phyloP scores from a whole-genome alignment of 768 basidiomycete genomes.

The Omphalotus guepiniiformis region DNA sequence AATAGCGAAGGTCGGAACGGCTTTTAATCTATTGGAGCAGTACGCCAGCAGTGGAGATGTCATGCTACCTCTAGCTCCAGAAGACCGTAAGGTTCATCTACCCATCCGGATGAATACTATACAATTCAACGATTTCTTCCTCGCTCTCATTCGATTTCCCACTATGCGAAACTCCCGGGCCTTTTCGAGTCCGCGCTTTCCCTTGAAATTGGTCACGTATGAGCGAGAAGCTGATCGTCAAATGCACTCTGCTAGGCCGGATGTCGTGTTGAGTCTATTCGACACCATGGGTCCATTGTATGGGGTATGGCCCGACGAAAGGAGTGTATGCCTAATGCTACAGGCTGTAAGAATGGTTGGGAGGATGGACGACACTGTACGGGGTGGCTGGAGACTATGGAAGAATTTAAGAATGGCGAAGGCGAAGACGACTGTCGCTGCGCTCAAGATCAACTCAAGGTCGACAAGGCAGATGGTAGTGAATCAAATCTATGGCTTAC shows the following conservation, averaged over 20 bases:
- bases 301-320: not conserved
- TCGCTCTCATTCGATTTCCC: slow-evolving; percentile 3
- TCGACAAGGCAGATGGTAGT: no score
- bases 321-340: slow-evolving; percentile 5
- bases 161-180: slow-evolving; percentile 1
- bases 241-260: slow-evolving; percentile 4
- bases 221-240: no score
- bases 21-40: not conserved
- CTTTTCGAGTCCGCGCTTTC: slow-evolving; percentile 1
- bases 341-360: slow-evolving; percentile 4
- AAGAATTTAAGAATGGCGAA: no score
- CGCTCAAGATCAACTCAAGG: no score
- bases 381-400: no score
- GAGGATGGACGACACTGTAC: slow-evolving; percentile 5
- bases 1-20: not conserved
- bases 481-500: no score
- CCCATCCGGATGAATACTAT: slow-evolving; percentile 3
- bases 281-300: not conserved
- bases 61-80: not conserved
- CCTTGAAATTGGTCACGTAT: not conserved
- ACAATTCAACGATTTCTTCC: slow-evolving; percentile 5
- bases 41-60: not conserved
- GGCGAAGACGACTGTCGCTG: no score
- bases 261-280: not conserved
- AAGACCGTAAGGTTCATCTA: not conserved